Base-by-base conservation (phyloP, 768 basidiomycete genomes). In the Auriscalpium orientale region DNA sequence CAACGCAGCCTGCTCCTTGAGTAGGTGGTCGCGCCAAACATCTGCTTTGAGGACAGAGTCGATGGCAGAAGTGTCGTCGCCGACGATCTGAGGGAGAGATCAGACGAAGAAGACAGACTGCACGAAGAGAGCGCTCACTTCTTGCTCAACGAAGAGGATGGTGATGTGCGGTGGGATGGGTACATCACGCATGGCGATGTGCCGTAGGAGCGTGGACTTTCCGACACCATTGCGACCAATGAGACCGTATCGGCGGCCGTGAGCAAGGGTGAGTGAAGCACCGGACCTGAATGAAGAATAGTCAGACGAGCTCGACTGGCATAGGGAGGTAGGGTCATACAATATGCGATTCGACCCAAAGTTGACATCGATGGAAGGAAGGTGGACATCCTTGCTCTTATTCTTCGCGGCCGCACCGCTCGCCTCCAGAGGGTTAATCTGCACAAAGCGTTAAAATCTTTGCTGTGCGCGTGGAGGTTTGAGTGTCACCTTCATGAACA, bases 1-100 rank as follows among this genome's bases (percentile, higher is more conserved):
- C 46, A 98, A 75, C 20, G 77, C 71, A 0, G 72, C 72, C 70
- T 98, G 95, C 66, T 99, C 93, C 54, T 84, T 87, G 50, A 97
- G 71, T 16, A 98, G 76, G 61, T 91, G 89, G 65, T 95, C 94
- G 67, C 95, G 80, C 93, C 97, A 98, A 35, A 99, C 97, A 67
- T 99, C 97, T n/a, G 97, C 97, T 69, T 95, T 93, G n/a, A 99
- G 78, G 20, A 99, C 97, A 1, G 95, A 94, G 20, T 94, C 89
- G 45, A 99, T 77, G 3, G 97, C 97, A 1, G 76, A 74, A 0
- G 94, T 98, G 61, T 95, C 94, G 68, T 98, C 95, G 35, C 95
- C 97, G 54, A 92, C 68, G 62, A 98, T 89, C 90, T 94, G 33
- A 21, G 33, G 20, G 21, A 54, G 10, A 51, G 13, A 15, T n/a